Evolutionary conservation across 2,329 filamentous ascomycete species (phyloP), one percentile per base, ranked within the genome.

Genomic region (Neophaeococcomyces mojaviensis): DNA sequence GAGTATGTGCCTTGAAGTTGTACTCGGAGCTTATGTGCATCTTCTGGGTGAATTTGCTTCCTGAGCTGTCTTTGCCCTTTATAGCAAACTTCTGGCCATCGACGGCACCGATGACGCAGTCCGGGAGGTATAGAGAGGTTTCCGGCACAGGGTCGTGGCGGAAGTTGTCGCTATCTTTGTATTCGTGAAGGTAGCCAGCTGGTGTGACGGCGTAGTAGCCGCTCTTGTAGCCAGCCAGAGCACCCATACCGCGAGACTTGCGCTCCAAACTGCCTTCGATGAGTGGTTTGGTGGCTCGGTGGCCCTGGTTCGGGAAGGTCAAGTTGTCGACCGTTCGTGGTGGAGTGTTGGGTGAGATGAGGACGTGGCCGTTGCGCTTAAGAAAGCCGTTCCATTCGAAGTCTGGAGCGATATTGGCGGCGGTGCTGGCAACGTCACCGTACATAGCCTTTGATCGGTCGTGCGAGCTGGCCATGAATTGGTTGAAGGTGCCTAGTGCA

Each of bases 341-440:
- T 1, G 86, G 76, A 1, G 82, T 77, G 49, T 80, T 79, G 3
- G 88, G 84, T 65, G 95, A 81, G 57, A 94, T 82, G 22, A 98
- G 78, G 7, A 83, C 71, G 52, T 81, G 74, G 52, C 74, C 71
- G 63, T 84, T 85, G 57, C 88, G 83, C 54, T 77, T 67, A 41
- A 81, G 69, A 69, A 98, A 98, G 56, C 82, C 82, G 50, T 82
- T 81, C 90, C 90, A 98, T 68, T 98, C 92, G 56, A 94, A 90
- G 61, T 95, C 85, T 5, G 77, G 74, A 1, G 87, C 83, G 38
- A 98, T 81, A 39, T 78, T 78, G 68, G 94, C 86, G 3, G 83
- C 75, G 9, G 79, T 82, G 50, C 75, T 78, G 24, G 92, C 76
- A 67, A 97, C 90, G 63, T 96, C 88, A 41, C 77, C 76, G 64